Conservation (phyloP, 202 grass and related monocot genomes). For the Cymbopogon flexuosus region DNA sequence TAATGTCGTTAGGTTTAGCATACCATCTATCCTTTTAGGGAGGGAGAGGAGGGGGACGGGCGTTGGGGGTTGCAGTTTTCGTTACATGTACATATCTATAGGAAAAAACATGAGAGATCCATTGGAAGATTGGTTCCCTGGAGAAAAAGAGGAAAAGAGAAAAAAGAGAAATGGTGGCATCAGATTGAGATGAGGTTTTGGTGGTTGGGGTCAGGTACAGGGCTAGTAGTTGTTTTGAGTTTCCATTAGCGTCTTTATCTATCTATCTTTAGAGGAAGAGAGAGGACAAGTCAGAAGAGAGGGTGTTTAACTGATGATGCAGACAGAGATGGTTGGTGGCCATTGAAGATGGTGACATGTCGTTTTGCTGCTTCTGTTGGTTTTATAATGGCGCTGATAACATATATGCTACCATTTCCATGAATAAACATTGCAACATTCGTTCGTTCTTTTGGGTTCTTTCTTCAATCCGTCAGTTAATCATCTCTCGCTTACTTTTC, state of each 20-base stretch:
- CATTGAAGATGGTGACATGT: constrained; percentile 29
- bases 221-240: constrained; percentile 32
- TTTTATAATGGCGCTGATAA: constrained; percentile 47
- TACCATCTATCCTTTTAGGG: constrained; percentile 43
- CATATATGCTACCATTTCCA: constrained; percentile 50
- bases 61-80: constrained; percentile 23
- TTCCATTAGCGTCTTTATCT: constrained; percentile 26
- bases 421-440: constrained; percentile 71
- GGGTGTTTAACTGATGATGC: constrained; percentile 13
- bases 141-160: background rate
- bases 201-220: constrained; percentile 39
- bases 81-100: constrained; percentile 74
- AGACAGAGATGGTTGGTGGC: constrained; percentile 45
- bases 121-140: constrained; percentile 48
- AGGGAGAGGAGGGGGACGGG: background rate
- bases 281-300: constrained; percentile 9
- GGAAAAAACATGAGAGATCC: constrained; percentile 63
- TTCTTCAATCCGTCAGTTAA: background rate
- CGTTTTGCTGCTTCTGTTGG: constrained; percentile 49
- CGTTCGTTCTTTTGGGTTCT: constrained; percentile 1
- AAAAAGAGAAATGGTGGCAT: constrained; percentile 19
- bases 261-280: constrained; percentile 14
- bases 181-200: constrained; percentile 48
- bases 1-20: constrained; percentile 52
- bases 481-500: background rate